These are phyloP conservation scores for Atkinsonella hypoxylon DNA, from an alignment of 2,329 filamentous ascomycete genomes.

Conservation along the genomic window DNA sequence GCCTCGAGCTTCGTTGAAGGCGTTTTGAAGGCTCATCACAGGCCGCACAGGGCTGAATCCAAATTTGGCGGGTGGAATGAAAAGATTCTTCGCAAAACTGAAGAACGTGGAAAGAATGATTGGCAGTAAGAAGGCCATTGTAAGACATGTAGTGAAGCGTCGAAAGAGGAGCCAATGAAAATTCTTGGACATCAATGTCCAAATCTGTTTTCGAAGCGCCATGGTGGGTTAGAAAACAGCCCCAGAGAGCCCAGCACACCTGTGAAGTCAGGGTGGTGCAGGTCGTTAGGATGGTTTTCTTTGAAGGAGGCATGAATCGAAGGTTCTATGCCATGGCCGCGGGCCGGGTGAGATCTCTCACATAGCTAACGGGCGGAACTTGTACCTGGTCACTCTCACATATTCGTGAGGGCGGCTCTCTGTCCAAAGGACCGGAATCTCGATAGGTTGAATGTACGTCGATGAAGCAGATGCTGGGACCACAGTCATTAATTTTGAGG, in stretches of 20 bases:
- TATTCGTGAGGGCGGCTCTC: no score
- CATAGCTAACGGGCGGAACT: no score
- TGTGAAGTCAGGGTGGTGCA: not conserved
- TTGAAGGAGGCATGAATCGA: not conserved
- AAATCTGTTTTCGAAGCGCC: constrained; percentile 43
- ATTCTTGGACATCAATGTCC: constrained; percentile 52
- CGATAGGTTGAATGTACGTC: no score
- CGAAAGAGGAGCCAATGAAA: constrained; percentile 45
- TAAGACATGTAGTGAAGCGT: constrained; percentile 36
- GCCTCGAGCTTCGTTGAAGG: constrained; percentile 42
- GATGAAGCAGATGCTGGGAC: not conserved
- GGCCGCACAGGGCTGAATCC: constrained; percentile 55
- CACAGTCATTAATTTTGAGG: not conserved
- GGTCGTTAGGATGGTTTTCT: not conserved
- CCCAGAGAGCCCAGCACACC: not conserved
- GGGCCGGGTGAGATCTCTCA: not conserved
- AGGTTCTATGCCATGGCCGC: not conserved
- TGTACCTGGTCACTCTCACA: no score
- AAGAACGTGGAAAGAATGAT: constrained; percentile 47
- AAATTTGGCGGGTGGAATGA: constrained; percentile 63
- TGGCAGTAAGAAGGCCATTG: constrained; percentile 49
- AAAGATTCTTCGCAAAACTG: constrained; percentile 68
- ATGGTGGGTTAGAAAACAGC: constrained; percentile 20
- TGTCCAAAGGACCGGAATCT: no score
- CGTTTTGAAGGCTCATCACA: constrained; percentile 53